Evolutionary conservation across 306 rosid genomes (phyloP), one percentile per base, ranked within the genome.

Genomic region (Styphnolobium japonicum): DNA sequence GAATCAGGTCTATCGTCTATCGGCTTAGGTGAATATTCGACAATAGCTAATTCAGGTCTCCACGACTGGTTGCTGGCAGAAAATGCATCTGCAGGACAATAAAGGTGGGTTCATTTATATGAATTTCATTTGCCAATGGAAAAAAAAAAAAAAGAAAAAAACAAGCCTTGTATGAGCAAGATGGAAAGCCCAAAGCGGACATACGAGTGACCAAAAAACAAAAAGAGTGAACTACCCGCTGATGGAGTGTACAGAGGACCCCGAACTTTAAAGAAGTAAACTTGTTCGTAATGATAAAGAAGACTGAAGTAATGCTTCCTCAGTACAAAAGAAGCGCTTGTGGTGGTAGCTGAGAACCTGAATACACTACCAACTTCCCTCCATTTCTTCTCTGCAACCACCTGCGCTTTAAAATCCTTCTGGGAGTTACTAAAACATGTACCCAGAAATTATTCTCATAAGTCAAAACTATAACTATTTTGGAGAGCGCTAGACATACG

Each of bases 331-430:
- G 99, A 96, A 80, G 99, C 98, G 56, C 99, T 96, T 1, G 98
- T 93, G 18, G 98, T 93, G 0, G 98, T 91, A 3, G 99, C 87
- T 46, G 97, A 88, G 82, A 96, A 96, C 81, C 65, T 93, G 81
- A 96, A 96, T 0, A 89, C 76, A 61, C 69, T 80, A n/a, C 98
- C 96, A 62, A 93, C 97, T 91, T 96, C 98, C 89, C 99, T 96
- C 99, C 99, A 96, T 80, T 93, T 96, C 87, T 96, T 95, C 83
- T 96, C 99, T 23, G 83, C 96, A 55, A 96, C 97, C n/a, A 96
- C 97, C 98, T 92, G 55, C 36, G 27, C 43, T 49, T 71, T 18
- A 0, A 45, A 43, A 58, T 19, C 33, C 6, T 6, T 25, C 8
- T 14, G 16, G 11, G 21, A 14, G 71, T 60, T 21, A 57, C 11